These are phyloP conservation scores for Globisporangium takayamanum DNA, from an alignment of 352 stramenopile species.

Conservation along the genomic window DNA sequence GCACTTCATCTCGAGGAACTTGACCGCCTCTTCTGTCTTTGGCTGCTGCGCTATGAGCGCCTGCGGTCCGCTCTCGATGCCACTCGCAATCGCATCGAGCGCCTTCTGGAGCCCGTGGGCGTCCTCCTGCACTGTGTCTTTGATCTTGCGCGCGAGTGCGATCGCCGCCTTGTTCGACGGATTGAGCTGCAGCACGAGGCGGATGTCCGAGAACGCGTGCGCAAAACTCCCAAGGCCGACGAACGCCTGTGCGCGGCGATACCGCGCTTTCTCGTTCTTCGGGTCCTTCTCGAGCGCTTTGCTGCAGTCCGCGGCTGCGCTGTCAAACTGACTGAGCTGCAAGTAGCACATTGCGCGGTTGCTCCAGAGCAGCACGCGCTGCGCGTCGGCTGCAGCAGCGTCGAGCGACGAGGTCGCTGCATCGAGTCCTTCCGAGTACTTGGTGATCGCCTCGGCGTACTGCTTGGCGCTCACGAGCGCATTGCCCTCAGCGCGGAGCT, in stretches of 20 bases:
- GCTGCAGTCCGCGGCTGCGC: constrained; percentile 48
- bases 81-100: constrained; percentile 42
- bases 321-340: constrained; percentile 55
- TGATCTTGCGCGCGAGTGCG: constrained; percentile 65
- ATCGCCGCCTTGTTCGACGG: constrained; percentile 70
- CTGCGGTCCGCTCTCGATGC: constrained; percentile 14
- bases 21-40: constrained; percentile 50
- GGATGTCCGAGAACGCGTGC: constrained; percentile 65
- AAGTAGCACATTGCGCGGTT: constrained; percentile 73
- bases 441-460: constrained; percentile 43
- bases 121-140: constrained; percentile 65
- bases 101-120: constrained; percentile 76
- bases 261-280: constrained; percentile 72
- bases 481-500: constrained; percentile 60
- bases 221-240: constrained; percentile 61
- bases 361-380: constrained; percentile 64
- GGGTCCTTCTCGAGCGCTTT: constrained; percentile 35
- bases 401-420: constrained; percentile 15
- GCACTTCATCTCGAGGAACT: constrained; percentile 77
- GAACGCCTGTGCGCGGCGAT: constrained; percentile 67
- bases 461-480: constrained; percentile 72
- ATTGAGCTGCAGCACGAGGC: constrained; percentile 60
- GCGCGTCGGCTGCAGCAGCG: constrained; percentile 17
- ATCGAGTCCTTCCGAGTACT: constrained; percentile 58
- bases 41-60: constrained; percentile 27